phyloP scores from a whole-genome alignment of 495 filamentous ascomycete species.

The Alectoria sarmentosa region DNA sequence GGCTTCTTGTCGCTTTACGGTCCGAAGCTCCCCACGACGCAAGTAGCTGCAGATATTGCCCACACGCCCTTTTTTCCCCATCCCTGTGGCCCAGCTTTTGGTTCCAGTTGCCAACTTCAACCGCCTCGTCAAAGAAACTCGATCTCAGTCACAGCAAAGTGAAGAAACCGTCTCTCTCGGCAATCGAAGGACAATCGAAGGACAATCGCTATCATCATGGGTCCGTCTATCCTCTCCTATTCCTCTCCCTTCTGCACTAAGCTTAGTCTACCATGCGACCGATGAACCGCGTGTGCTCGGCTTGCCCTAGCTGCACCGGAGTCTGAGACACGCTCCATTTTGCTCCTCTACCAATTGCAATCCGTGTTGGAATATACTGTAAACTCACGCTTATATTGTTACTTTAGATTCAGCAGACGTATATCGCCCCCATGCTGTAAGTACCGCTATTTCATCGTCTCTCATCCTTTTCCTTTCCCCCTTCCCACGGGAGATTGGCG shows the following conservation, averaged over 20 bases:
- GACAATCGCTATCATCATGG: constrained; percentile 23
- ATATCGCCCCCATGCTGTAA: constrained; percentile 50
- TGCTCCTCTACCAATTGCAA: constrained; percentile 21
- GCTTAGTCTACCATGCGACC: constrained; percentile 22
- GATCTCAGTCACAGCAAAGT: constrained; percentile 23
- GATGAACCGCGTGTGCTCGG: constrained; percentile 20
- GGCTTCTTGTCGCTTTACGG: constrained; percentile 19
- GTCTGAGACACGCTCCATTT: constrained; percentile 20
- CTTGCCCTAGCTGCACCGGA: constrained; percentile 19
- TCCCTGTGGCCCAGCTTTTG: constrained; percentile 21
- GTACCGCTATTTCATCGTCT: constrained; percentile 26
- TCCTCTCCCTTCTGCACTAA: constrained; percentile 22
- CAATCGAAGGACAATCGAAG: constrained; percentile 21
- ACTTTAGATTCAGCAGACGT: constrained; percentile 42
- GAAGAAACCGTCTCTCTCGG: constrained; percentile 21
- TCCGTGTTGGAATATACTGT: constrained; percentile 14
- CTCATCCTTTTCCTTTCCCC: constrained; percentile 10
- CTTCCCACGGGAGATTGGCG: constrained; percentile 12
- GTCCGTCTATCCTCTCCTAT: constrained; percentile 24
- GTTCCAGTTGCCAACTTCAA: constrained; percentile 19
- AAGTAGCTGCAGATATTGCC: constrained; percentile 25
- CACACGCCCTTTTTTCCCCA: constrained; percentile 14
- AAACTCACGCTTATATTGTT: constrained; percentile 28
- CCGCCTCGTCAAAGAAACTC: constrained; percentile 18
- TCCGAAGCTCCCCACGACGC: constrained; percentile 21